Evolutionary conservation across 768 basidiomycete genomes (phyloP).

Genomic region (Phanerochaete carnosa): DNA sequence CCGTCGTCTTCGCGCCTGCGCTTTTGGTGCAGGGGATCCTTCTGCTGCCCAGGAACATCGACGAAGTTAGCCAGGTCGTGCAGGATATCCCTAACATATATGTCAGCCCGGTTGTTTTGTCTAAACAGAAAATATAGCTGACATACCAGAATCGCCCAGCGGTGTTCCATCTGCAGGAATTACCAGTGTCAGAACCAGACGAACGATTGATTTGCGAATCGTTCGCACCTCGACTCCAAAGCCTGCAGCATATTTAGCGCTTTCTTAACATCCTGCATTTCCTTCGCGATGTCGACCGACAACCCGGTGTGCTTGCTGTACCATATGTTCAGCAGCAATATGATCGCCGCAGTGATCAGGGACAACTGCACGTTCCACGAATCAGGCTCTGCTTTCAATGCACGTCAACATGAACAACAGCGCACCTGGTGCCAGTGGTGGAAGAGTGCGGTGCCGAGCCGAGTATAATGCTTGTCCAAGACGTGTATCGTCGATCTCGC

Average conservation of each 20-base stretch:
- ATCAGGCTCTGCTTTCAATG: not conserved
- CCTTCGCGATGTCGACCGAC: slow-evolving; percentile 36
- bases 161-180: not conserved
- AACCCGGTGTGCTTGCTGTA: slow-evolving; percentile 43
- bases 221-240: slow-evolving; percentile 12
- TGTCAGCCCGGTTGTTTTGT: not conserved
- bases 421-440: slow-evolving; percentile 10
- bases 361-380: not conserved
- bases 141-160: slow-evolving; percentile 2
- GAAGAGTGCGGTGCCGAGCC: slow-evolving; percentile 12
- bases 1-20: not conserved
- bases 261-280: slow-evolving; percentile 51
- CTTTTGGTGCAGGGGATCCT: not conserved
- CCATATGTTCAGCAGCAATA: slow-evolving; percentile 57
- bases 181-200: not conserved
- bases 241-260: slow-evolving; percentile 35
- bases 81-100: not conserved
- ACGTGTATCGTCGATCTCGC: slow-evolving; percentile 45
- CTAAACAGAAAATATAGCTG: not conserved
- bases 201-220: not conserved
- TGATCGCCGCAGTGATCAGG: slow-evolving; percentile 46
- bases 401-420: not conserved
- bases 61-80: not conserved
- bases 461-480: slow-evolving; percentile 30
- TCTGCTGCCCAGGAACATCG: not conserved